Percentiles rank a stretch among this genome's conserved stretches.
Conservation (phyloP, 1,284 basidiomycete genomes). For the Omphalotus olearius region DNA sequence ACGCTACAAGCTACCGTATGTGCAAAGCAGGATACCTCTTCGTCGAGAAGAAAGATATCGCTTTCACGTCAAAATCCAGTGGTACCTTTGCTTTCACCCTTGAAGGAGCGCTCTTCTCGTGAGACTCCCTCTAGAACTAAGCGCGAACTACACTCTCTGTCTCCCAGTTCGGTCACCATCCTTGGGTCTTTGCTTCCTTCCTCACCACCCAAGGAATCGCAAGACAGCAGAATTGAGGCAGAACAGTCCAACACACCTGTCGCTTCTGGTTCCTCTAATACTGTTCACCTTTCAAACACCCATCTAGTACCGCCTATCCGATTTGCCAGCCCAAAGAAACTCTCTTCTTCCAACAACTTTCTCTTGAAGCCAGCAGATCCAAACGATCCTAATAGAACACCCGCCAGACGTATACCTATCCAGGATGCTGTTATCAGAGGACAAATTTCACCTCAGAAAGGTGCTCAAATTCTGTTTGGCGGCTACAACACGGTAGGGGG, state of each 20-base stretch:
- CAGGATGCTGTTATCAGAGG: conserved; percentile 44
- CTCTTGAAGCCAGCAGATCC: conserved; percentile 23
- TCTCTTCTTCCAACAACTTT: conserved; percentile 29
- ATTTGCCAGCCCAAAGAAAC: conserved; percentile 22
- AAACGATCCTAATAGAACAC: conserved; percentile 30
- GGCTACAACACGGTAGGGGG: conserved; percentile 3
- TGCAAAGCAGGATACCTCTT: no score
- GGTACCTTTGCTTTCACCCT: not conserved
- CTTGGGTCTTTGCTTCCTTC: conserved; percentile 20
- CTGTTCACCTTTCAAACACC: conserved; percentile 17
- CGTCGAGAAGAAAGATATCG: no score
- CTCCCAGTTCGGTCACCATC: conserved; percentile 34
- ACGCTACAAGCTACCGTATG: no score
- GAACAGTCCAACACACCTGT: not conserved
- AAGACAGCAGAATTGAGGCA: not conserved
- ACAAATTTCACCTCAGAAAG: conserved; percentile 44
- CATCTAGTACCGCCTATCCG: conserved; percentile 26
- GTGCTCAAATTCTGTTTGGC: conserved; percentile 21
- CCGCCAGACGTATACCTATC: conserved; percentile 58
- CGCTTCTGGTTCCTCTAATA: not conserved
- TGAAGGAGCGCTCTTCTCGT: conserved; percentile 5
- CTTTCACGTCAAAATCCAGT: no score
- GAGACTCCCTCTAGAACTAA: conserved; percentile 20
- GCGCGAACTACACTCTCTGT: conserved; percentile 37
- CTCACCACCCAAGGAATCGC: not conserved